Base-by-base conservation (phyloP, 495 filamentous ascomycete genomes). In the Neurospora africana region DNA sequence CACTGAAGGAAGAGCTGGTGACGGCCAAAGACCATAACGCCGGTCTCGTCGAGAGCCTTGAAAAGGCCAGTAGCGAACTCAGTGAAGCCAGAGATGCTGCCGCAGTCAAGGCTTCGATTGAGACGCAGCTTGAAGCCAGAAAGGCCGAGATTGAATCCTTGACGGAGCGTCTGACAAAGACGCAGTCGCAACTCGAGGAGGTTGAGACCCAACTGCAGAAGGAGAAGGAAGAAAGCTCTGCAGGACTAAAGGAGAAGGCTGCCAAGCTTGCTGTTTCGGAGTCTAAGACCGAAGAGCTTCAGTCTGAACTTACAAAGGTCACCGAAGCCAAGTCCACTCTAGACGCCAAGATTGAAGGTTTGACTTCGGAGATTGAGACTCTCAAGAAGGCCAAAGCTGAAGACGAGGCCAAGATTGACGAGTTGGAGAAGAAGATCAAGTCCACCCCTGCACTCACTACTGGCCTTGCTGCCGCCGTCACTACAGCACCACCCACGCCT, bases 21-120 rank as follows among this genome's bases (percentile, higher is more conserved):
- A 85, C 87, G 36, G 84, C 88, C 4, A 87, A 88, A 65, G 90
- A 92, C 77, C 89, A 89, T 7, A 90, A 88, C 8, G 83, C 89
- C 72, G 85, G 86, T 23, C 87, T 92, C 81, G 87, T 87, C 2
- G 83, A 87, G 72, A 89, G 84, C 72, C 79, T 91, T 35, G 89
- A 91, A 77, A 83, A 83, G 15, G 84, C 88, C 0, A 87, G 87
- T 6, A 79, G 86, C 23, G 88, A 92, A 75, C 82, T 90, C 5
- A 84, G 84, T 40, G 84, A 88, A 70, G 72, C 86, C 41, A 85
- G 86, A 35, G 90, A 91, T 43, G 81, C 79, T 68, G 86, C 85
- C 72, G 88, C 87, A n/a, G 83, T 83, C 21, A 83, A 87, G 69
- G 82, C 85, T 38, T 76, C 83, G 1, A 70, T 83, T n/a, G 78